A percentile compares a stretch with the other conserved stretches of the same genome.
Evolutionary conservation across 306 rosid genomes (phyloP).

Genomic region (Arachis hypogaea): DNA sequence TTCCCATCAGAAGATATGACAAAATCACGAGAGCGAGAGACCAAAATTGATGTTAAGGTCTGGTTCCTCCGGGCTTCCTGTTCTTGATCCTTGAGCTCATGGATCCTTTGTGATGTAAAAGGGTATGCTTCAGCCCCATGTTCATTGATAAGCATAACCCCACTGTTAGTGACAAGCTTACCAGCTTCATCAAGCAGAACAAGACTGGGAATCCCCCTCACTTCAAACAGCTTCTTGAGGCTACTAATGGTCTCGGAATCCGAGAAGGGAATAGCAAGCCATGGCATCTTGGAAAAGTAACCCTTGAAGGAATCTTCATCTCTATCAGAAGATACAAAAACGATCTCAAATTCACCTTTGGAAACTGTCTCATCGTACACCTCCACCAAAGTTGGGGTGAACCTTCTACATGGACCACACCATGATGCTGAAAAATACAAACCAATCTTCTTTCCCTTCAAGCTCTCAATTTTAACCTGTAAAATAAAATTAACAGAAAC

Average conservation of each 20-base stretch:
- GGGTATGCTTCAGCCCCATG: slow-evolving; percentile 66
- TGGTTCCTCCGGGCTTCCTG: slow-evolving; percentile 60
- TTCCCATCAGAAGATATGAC: slow-evolving; percentile 60
- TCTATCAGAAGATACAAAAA: slow-evolving; percentile 58
- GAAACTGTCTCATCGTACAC: slow-evolving; percentile 54
- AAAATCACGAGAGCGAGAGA: slow-evolving; percentile 53
- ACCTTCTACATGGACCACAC: slow-evolving; percentile 63
- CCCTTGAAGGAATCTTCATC: slow-evolving; percentile 61
- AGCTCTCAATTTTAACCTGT: slow-evolving; percentile 66
- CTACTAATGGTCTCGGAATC: slow-evolving; percentile 51
- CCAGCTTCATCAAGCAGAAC: slow-evolving; percentile 60
- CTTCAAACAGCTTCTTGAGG: slow-evolving; percentile 57
- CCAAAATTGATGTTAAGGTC: slow-evolving; percentile 56
- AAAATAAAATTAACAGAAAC: neutral
- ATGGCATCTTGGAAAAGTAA: slow-evolving; percentile 79
- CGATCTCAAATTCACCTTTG: slow-evolving; percentile 65
- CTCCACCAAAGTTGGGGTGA: slow-evolving; percentile 63
- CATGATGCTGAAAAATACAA: slow-evolving; percentile 77
- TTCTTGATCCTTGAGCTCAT: slow-evolving; percentile 52
- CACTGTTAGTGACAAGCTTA: slow-evolving; percentile 49
- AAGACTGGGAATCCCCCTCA: slow-evolving; percentile 64
- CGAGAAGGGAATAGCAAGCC: slow-evolving; percentile 76
- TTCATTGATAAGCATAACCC: slow-evolving; percentile 47
- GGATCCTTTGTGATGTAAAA: slow-evolving; percentile 57
- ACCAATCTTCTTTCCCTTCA: slow-evolving; percentile 70